phyloP scores from a whole-genome alignment of 2,329 filamentous ascomycete genomes.

The Penicillium sp. region DNA sequence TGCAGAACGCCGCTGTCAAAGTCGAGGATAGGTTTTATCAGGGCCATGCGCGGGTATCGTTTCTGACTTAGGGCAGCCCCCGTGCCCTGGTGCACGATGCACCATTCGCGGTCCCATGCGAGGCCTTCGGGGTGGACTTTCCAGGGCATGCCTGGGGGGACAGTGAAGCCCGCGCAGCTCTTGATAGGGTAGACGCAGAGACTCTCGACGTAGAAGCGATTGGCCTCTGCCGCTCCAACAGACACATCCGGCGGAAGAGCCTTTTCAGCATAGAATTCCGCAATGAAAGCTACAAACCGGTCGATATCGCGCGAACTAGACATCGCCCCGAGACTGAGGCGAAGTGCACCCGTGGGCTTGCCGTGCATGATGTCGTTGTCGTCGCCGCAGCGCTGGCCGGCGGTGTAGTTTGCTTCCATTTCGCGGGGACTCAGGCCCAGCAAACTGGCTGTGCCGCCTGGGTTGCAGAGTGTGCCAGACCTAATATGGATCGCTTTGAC shows the following conservation, averaged over 20 bases:
- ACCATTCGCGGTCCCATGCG: conserved; percentile 96
- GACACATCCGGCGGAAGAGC: conserved; percentile 16
- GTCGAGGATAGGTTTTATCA: conserved; percentile 72
- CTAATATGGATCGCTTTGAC: conserved; percentile 78
- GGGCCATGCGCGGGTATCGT: conserved; percentile 78
- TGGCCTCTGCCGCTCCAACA: conserved; percentile 3
- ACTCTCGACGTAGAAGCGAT: conserved; percentile 54
- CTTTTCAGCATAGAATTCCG: conserved; percentile 60
- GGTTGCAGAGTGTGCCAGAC: conserved; percentile 88
- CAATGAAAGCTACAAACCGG: conserved; percentile 66
- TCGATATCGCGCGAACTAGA: conserved; percentile 73
- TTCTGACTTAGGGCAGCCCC: conserved; percentile 86
- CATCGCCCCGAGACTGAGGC: conserved; percentile 86
- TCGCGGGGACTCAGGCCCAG: conserved; percentile 76
- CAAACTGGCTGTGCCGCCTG: conserved; percentile 73
- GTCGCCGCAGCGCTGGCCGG: conserved; percentile 77
- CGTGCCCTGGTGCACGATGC: conserved; percentile 80
- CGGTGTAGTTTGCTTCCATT: conserved; percentile 77
- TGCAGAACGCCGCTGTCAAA: conserved; percentile 62
- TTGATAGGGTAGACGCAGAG: conserved; percentile 88
- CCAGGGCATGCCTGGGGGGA: conserved; percentile 66
- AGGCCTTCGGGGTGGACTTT: conserved; percentile 76
- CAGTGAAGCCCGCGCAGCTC: conserved; percentile 75
- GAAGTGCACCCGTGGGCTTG: conserved; percentile 82
- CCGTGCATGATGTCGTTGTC: conserved; percentile 78